These are phyloP conservation scores for Trametes gibbosa DNA, from an alignment of 768 basidiomycete species.

Conservation along the genomic window DNA sequence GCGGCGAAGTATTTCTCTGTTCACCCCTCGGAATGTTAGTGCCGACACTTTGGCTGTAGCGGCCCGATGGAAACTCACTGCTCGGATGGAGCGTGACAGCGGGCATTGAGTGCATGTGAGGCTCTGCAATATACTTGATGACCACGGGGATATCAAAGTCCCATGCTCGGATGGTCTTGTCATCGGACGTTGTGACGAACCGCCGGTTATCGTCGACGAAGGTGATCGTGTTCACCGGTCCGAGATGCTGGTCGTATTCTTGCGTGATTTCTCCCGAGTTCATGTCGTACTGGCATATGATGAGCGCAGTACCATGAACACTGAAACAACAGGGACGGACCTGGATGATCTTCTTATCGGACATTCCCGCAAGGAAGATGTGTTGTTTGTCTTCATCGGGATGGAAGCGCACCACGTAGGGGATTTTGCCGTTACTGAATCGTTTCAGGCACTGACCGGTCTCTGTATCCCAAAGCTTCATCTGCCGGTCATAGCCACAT, in stretches of 20 bases:
- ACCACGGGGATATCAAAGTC: conserved; percentile 99
- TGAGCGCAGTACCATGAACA: conserved; percentile 6
- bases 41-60: background rate
- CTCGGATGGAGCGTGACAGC: conserved; percentile 95
- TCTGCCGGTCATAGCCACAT: conserved; percentile 92
- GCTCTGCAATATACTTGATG: conserved; percentile 99
- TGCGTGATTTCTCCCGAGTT: conserved; percentile 94
- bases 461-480: conserved; percentile 99
- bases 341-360: conserved; percentile 98
- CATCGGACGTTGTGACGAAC: conserved; percentile 97
- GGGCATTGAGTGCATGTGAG: conserved; percentile 99
- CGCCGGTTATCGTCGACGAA: conserved; percentile 98
- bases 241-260: conserved; percentile 98
- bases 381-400: conserved; percentile 96
- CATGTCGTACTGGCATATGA: conserved; percentile 77
- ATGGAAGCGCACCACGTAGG: conserved; percentile 93
- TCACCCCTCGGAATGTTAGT: background rate
- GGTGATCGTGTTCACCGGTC: conserved; percentile 97
- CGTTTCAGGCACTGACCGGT: conserved; percentile 96
- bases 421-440: conserved; percentile 97
- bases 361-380: conserved; percentile 97
- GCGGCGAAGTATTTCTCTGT: conserved; percentile 95
- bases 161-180: conserved; percentile 99
- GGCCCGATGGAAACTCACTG: conserved; percentile 52
- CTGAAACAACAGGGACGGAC: conserved; percentile 37